Evolutionary conservation across 1,139 yeast species (phyloP).

Genomic region (Yamadazyma conglobata): DNA sequence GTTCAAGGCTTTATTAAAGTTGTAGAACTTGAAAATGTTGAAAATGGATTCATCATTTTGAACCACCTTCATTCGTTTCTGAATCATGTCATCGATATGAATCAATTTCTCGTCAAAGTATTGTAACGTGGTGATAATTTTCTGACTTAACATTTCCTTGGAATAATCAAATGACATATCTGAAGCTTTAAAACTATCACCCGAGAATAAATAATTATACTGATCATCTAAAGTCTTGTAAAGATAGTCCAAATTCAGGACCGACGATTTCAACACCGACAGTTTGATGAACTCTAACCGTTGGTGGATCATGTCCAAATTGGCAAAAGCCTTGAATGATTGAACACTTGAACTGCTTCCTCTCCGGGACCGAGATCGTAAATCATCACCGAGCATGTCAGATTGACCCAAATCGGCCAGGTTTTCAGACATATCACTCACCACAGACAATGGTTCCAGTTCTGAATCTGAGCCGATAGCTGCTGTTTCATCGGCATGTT

Average conservation of each 20-base stretch:
- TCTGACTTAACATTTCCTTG: conserved; percentile 36
- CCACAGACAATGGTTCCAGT: conserved; percentile 8
- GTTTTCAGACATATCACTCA: no score
- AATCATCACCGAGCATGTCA: neutral
- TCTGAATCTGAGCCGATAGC: conserved; percentile 5
- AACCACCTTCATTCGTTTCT: conserved; percentile 30
- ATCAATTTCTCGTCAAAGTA: conserved; percentile 55
- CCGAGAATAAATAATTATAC: conserved; percentile 43
- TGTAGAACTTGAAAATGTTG: conserved; percentile 47
- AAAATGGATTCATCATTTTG: conserved; percentile 29
- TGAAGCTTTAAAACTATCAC: conserved; percentile 12
- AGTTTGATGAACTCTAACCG: conserved; percentile 40
- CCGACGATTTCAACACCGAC: conserved; percentile 40
- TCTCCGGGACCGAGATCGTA: conserved; percentile 18
- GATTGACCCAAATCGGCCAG: neutral
- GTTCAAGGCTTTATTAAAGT: conserved; percentile 57
- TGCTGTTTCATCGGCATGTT: conserved; percentile 17
- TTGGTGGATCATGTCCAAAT: conserved; percentile 40
- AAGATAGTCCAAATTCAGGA: conserved; percentile 45
- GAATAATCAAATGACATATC: conserved; percentile 19
- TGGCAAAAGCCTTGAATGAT: conserved; percentile 33
- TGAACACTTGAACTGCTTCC: conserved; percentile 25
- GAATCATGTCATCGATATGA: conserved; percentile 48
- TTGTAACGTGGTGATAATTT: conserved; percentile 50
- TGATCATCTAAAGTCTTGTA: conserved; percentile 54